Base-by-base conservation (phyloP, 306 rosid genomes). In the Gastrolobium bilobum region DNA sequence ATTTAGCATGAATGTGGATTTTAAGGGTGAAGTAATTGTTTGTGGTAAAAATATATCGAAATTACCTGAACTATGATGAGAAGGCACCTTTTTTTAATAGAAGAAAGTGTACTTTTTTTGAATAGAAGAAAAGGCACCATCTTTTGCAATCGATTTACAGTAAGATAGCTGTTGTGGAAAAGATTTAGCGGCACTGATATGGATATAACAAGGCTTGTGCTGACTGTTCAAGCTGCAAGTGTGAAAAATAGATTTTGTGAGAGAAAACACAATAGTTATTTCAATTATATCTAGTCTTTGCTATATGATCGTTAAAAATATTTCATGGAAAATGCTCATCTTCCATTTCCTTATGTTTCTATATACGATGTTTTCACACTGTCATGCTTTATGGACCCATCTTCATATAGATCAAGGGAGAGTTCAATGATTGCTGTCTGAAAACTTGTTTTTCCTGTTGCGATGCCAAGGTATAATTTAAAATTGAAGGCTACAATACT, bases 391-490 rank as follows among this genome's bases (percentile, higher is more conserved):
- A n/a, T 51, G 26, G 10, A 62, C 52, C 10, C 13, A 9, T 33
- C 57, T 73, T 59, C 70, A 34, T 63, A 48, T 35, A 20, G 10
- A 62, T 48, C 39, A 7, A 0, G 31, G 33, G 26, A 38, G 60
- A 26, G 6, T 63, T 76, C 33, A 6, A 33, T 51, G 40, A 39
- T 38, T 39, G 64, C 31, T 51, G 30, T 63, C 5, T 66, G 71
- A 26, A 52, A 63, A 65, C 44, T 39, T 77, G 29, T 52, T 31
- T 40, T 77, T 53, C 42, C 7, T 39, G 73, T 38, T 52, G 73
- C 54, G 34, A 15, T 62, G 50, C 20, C 14, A 29, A 20, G 50
- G 33, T 39, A 20, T 39, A 39, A 2, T 75, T 73, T 35, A 44
- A 10, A 71, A 68, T 29, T 33, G 7, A 31, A 42, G 46, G 52